Conservation (phyloP, 352 stramenopile species). For the Thraustochytrium striatum region DNA sequence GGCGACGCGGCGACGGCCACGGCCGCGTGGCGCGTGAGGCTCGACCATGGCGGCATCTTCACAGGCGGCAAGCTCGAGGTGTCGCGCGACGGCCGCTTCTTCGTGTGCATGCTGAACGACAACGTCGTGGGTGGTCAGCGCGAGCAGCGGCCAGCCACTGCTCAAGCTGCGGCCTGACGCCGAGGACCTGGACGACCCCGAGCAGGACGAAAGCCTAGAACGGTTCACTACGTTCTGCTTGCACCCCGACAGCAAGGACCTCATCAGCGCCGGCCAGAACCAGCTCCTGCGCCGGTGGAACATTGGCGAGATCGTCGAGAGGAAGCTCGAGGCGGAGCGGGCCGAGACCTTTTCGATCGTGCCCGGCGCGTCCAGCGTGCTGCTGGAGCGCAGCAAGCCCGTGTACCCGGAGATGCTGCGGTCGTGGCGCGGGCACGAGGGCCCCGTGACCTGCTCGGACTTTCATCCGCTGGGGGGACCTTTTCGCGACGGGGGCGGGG, state of each 20-base stretch:
- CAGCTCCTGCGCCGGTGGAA: conserved; percentile 34
- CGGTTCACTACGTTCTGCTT: conserved; percentile 19
- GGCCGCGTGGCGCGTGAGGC: conserved; percentile 7
- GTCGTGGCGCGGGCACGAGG: conserved; percentile 59
- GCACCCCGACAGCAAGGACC: conserved; percentile 16
- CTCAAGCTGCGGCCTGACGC: conserved; percentile 20
- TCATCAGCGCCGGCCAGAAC: conserved; percentile 22
- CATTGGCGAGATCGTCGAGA: neutral
- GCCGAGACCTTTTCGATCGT: neutral
- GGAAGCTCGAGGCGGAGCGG: neutral
- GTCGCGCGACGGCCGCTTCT: neutral
- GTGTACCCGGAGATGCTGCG: conserved; percentile 13
- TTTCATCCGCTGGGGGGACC: conserved; percentile 76
- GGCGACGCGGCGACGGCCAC: neutral
- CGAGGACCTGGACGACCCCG: conserved; percentile 2
- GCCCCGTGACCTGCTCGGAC: conserved; percentile 69
- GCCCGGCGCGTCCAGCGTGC: neutral
- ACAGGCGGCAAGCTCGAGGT: conserved; percentile 36
- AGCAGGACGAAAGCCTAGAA: neutral
- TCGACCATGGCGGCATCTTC: conserved; percentile 14
- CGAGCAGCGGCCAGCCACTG: neutral
- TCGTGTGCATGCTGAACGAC: conserved; percentile 6
- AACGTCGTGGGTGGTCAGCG: conserved; percentile 7
- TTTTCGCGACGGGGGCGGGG: conserved; percentile 72
- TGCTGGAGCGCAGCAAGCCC: neutral